A percentile compares a stretch with the other conserved stretches of the same genome.
Evolutionary conservation across 1,284 basidiomycete species (phyloP).

Genomic region (Spongiforma sp.): DNA sequence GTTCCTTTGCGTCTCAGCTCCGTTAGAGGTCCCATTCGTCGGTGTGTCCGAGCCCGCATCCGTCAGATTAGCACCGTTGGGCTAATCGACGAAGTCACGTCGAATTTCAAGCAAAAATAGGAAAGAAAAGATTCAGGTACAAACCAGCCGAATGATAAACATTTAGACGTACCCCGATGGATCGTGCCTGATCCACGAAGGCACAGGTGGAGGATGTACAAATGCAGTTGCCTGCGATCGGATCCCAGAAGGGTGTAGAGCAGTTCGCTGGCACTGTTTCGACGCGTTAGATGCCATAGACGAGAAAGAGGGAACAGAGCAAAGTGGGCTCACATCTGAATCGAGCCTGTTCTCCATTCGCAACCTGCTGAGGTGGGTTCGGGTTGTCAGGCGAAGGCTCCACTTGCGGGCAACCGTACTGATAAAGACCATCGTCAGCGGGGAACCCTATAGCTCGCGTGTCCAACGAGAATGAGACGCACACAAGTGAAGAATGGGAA

Average conservation of each 20-base stretch:
- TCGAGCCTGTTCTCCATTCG: constrained; percentile 44
- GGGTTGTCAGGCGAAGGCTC: constrained; percentile 63
- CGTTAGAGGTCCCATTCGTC: constrained; percentile 58
- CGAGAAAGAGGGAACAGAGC: neutral
- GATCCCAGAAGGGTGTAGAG: constrained; percentile 82
- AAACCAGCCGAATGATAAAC: neutral
- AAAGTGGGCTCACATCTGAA: constrained; percentile 52
- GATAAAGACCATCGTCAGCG: neutral
- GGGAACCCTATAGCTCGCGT: too few species aligned
- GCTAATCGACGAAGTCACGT: constrained; percentile 39
- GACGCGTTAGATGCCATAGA: neutral
- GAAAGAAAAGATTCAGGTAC: neutral
- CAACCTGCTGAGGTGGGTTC: constrained; percentile 62
- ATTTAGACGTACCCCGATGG: constrained; percentile 63
- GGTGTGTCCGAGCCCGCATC: constrained; percentile 33
- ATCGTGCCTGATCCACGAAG: constrained; percentile 66
- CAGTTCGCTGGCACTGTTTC: constrained; percentile 70
- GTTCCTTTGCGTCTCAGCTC: constrained; percentile 23
- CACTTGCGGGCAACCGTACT: constrained; percentile 52
- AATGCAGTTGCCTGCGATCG: constrained; percentile 66
- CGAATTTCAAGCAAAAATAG: too few species aligned
- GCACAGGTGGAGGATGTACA: constrained; percentile 61
- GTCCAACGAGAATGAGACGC: neutral
- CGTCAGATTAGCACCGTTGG: constrained; percentile 71
- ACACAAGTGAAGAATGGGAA: constrained; percentile 6